Base-by-base conservation (phyloP, 75 land plant genomes). In the Chamaecyparis obtusa region DNA sequence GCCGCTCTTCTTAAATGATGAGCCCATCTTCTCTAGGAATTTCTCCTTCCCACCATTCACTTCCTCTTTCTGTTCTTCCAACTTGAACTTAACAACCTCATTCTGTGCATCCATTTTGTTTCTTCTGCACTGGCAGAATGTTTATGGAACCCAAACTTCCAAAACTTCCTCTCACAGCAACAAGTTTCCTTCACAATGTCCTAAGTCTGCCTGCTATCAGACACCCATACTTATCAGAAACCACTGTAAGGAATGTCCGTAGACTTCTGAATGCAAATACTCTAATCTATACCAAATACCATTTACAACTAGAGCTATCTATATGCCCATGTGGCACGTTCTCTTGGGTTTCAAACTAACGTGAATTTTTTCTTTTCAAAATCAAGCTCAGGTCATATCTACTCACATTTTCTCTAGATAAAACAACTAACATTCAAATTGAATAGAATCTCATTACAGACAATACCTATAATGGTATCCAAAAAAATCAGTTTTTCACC, bases 221-320 rank as follows among this genome's bases (percentile, higher is more conserved):
- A 81, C 83, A 81, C 83, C 54, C 83, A 44, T 81, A 41, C 54
- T 81, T 46, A 46, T 81, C 48, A 81, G 6, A 81, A 27, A 74
- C 15, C 30, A 27, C 10, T 44, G 14, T 3, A 44, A 17, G n/a
- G 17, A 80, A 77, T 15, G 35, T 43, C 43, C 21, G 39, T 43
- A 80, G 10, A 80, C 21, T 19, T 27, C 48, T 41, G 5, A 30
- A 7, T 9, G 14, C 14, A 41, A n/a, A 46, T 44, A 44, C n/a
- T 3, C 27, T 44, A 9, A 11, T 43, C 27, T 46, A 46, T 41
- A 24, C n/a, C 24, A 80, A 21, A 43, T 80, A 21, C 46, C 30
- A 5, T 77, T 14, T 17, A 77, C 41, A 36, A 77, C 21, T 39
- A 16, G 1, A 21, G 2, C 9, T 7, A 78, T 19, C 24, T 2